phyloP scores from a whole-genome alignment of 371 early-diverging fungal genomes.

The Mortierella sp. region DNA sequence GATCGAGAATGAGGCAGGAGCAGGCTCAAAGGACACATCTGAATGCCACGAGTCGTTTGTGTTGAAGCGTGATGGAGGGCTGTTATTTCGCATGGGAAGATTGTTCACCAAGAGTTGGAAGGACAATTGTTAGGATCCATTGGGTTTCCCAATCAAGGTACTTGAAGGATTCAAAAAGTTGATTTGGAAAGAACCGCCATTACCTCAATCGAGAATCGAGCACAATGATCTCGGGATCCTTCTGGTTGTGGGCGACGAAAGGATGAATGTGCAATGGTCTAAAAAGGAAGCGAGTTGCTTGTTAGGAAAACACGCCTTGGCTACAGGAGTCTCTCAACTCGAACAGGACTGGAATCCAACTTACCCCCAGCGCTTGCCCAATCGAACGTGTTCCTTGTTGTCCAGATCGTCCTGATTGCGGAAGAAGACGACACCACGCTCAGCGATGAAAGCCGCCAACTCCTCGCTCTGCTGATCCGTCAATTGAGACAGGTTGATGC shows the following conservation, averaged over 20 bases:
- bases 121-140: too few relatives aligned
- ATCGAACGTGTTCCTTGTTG: constrained; percentile 59
- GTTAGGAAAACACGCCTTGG: too few relatives aligned
- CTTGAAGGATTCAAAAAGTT: not conserved
- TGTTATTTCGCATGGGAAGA: too few relatives aligned
- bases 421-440: constrained; percentile 73
- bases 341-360: constrained; percentile 12
- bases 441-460: constrained; percentile 63
- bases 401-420: constrained; percentile 64
- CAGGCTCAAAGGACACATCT: constrained; percentile 70
- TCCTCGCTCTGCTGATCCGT: constrained; percentile 65
- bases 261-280: constrained; percentile 66
- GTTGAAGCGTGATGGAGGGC: constrained; percentile 38
- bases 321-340: constrained; percentile 7
- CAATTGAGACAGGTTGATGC: constrained; percentile 64
- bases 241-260: constrained; percentile 49
- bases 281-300: not conserved
- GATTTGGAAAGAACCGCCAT: not conserved
- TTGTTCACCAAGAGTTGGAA: too few relatives aligned
- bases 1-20: constrained; percentile 67
- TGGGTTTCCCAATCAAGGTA: too few relatives aligned
- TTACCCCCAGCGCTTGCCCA: constrained; percentile 62
- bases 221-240: constrained; percentile 47
- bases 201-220: constrained; percentile 45
- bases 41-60: constrained; percentile 63